These are phyloP conservation scores for Mortierella sp. DNA, from an alignment of 371 early-diverging fungal species.

Conservation along the genomic window DNA sequence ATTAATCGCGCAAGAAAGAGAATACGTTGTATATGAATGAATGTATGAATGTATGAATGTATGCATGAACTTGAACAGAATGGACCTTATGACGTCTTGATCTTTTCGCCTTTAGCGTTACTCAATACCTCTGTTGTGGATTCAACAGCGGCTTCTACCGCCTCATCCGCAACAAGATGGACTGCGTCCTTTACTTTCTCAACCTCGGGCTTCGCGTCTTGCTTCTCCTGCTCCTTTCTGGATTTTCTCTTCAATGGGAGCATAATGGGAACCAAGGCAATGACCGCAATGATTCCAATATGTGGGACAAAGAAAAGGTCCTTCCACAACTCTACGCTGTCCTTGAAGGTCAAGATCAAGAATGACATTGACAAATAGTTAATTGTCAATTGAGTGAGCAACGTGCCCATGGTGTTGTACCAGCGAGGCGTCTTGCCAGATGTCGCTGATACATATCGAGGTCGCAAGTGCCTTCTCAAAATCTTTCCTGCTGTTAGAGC, in stretches of 20 bases:
- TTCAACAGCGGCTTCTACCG: conserved; percentile 18
- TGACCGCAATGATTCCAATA: conserved; percentile 59
- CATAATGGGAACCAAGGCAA: conserved; percentile 31
- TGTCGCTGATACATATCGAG: conserved; percentile 65
- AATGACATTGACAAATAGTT: conserved; percentile 83
- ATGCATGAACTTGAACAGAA: not conserved
- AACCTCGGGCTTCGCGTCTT: conserved; percentile 6
- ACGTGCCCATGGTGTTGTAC: conserved; percentile 80
- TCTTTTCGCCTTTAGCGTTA: conserved; percentile 12
- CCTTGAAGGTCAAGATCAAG: conserved; percentile 67
- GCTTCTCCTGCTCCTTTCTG: conserved; percentile 29
- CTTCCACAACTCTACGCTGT: conserved; percentile 71
- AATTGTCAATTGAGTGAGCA: conserved; percentile 71
- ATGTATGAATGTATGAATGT: not conserved
- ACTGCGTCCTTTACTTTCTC: conserved; percentile 35
- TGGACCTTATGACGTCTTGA: conserved; percentile 27
- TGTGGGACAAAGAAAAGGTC: conserved; percentile 72
- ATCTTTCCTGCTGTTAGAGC: conserved; percentile 61
- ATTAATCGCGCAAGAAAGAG: not conserved
- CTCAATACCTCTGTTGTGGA: conserved; percentile 36
- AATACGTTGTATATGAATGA: not conserved
- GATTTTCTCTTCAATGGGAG: conserved; percentile 48
- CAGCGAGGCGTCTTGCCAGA: conserved; percentile 54
- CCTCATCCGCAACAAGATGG: conserved; percentile 30
- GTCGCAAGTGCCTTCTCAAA: conserved; percentile 79